Percentiles rank a stretch among this genome's conserved stretches.
Evolutionary conservation across 805 yeast genomes (phyloP).

Genomic region (Alloascoidea hylecoeti): DNA sequence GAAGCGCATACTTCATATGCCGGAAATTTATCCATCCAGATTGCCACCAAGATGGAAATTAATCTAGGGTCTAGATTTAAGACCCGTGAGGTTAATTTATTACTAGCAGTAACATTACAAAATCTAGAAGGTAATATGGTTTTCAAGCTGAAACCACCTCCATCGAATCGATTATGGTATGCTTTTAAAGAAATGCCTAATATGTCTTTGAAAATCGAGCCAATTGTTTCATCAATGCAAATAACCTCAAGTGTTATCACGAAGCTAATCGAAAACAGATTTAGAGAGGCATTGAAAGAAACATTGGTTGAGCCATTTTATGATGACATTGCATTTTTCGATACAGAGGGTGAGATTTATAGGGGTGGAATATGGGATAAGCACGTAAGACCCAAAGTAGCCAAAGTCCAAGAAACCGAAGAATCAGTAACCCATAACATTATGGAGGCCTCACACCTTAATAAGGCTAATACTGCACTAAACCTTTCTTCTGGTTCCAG

Average conservation of each 20-base stretch:
- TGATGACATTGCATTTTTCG: constrained; percentile 73
- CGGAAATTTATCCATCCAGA: constrained; percentile 64
- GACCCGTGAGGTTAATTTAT: constrained; percentile 57
- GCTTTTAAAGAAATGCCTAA: constrained; percentile 70
- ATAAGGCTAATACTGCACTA: too few relatives aligned
- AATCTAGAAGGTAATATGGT: constrained; percentile 63
- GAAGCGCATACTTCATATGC: constrained; percentile 49
- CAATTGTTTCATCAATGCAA: constrained; percentile 78
- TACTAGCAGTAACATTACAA: constrained; percentile 53
- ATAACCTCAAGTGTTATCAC: constrained; percentile 69
- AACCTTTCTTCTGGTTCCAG: too few relatives aligned
- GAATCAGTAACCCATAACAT: too few relatives aligned
- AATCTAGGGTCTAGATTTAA: constrained; percentile 67
- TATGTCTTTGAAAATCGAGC: constrained; percentile 67
- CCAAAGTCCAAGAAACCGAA: not conserved
- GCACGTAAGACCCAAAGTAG: constrained; percentile 11
- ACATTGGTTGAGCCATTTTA: constrained; percentile 74
- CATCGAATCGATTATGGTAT: constrained; percentile 86
- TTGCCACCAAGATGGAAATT: constrained; percentile 69
- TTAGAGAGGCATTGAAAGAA: constrained; percentile 67
- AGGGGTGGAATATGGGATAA: constrained; percentile 92
- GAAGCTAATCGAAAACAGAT: constrained; percentile 60
- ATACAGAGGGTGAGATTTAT: constrained; percentile 53
- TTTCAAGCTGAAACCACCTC: constrained; percentile 71
- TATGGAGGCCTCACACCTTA: too few relatives aligned